Base-by-base conservation (phyloP, 306 rosid genomes). In the Quercus robur region DNA sequence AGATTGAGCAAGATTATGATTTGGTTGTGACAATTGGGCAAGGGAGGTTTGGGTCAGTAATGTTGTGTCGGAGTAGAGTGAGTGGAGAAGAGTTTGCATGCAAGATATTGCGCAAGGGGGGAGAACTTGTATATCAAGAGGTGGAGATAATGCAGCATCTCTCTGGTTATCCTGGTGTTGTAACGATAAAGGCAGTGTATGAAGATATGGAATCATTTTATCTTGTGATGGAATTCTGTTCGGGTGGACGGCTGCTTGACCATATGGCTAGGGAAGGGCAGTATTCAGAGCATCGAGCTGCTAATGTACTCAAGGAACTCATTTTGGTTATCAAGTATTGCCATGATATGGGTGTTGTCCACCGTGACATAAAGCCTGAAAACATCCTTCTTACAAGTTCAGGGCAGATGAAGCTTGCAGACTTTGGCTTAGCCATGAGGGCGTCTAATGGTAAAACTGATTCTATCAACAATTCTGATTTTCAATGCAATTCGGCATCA, bases 121-220 rank as follows among this genome's bases (percentile, higher is more conserved):
- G n/a, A 49, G 52, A 67, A 17, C 52, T 67, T 67, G 72, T 9
- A 10, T 35, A 67, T 67, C 72, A 67, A 31, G 72, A 67, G 72
- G 72, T 67, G 52, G 72, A 67, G 51, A 67, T 67, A 67, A 67
- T 67, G 72, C 72, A 67, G 52, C 72, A 67, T 33, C 72, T 67
- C 52, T 67, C 52, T 18, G 72, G 72, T 35, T 9, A 67, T 67
- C 52, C 72, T 35, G 72, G 72, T 67, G 72, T 67, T 67, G 72
- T 67, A 8, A 19, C 52, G 4, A 49, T 67, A 23, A 67, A 35
- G 51, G 72, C 72, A 3, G 52, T 67, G 72, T 67, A 67, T n/a
- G 72, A 67, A 67, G 72, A 67, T n/a, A 5, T 23, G 35, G 72
- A 67, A 67, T 67, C 52, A 23, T 67, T 67, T 35, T 67, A 67